Base-by-base conservation (phyloP, 495 filamentous ascomycete species). In the Collariella sp. region DNA sequence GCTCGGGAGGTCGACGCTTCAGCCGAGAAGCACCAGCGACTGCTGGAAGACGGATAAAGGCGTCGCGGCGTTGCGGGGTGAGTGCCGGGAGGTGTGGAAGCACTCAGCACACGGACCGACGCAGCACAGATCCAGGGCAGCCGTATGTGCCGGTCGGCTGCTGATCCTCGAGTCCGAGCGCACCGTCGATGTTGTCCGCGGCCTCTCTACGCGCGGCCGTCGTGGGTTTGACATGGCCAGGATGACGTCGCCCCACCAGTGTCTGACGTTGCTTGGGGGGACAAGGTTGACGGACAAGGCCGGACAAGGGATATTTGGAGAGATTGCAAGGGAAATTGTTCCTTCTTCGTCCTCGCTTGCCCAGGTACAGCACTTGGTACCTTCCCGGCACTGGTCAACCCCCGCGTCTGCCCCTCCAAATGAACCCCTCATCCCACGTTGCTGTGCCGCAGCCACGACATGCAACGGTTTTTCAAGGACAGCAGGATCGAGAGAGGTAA, bases 361-460 rank as follows among this genome's bases (percentile, higher is more conserved):
- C n/a, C n/a, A n/a, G n/a, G n/a, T n/a, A n/a, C n/a, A n/a, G n/a
- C n/a, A n/a, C n/a, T n/a, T n/a, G n/a, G n/a, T n/a, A n/a, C n/a
- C n/a, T n/a, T n/a, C n/a, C n/a, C n/a, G n/a, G 18, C 40, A 22
- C 19, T 23, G 40, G 19, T 23, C 40, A 13, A 20, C 48, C 36
- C 38, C n/a, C 24, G 48, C 48, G 48, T 22, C 19, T 24, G 24
- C 36, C 26, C n/a, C 23, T 46, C 43, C 34, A n/a, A n/a, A n/a
- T n/a, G n/a, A 34, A 54, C 33, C 35, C 51, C 51, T 48, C 46
- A 55, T 50, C 53, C 53, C 53, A 42, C 54, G 39, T 4, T n/a
- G 48, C 48, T 36, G 49, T 36, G 55, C 55, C 55, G 55, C 55
- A 52, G 55, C 55, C 55, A 46, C 48, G 26, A 49, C 53, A 45